A percentile compares a stretch with the other conserved stretches of the same genome.
Conservation (phyloP, 169 alveolate species). For the Ophryocystis elektroscirrha region DNA sequence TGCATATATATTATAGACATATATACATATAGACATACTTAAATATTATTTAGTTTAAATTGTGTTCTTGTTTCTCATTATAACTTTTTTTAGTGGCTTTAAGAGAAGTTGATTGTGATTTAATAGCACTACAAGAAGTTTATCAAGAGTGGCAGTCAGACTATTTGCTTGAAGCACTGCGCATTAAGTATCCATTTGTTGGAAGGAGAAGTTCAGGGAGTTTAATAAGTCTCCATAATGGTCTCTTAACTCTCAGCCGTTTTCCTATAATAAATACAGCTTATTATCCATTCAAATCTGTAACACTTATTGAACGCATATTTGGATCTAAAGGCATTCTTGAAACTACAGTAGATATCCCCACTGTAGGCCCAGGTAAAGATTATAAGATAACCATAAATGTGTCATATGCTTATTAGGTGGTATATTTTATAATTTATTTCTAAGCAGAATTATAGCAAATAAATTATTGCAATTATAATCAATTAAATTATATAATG, state of each 20-base stretch:
- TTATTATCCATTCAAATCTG: conserved; percentile 51
- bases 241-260: conserved; percentile 54
- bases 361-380: conserved; percentile 40
- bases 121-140: conserved; percentile 60
- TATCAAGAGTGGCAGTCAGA: conserved; percentile 48
- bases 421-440: background rate
- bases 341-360: conserved; percentile 52
- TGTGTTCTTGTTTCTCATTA: background rate
- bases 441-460: background rate
- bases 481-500: background rate
- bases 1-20: no score
- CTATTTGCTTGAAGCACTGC: conserved; percentile 36
- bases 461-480: background rate
- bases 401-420: background rate
- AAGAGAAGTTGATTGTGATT: conserved; percentile 48
- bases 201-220: conserved; percentile 28
- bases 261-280: conserved; percentile 49
- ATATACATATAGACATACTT: no score
- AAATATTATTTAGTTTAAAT: no score
- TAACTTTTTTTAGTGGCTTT: conserved; percentile 24
- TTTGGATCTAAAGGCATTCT: conserved; percentile 55
- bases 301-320: conserved; percentile 50
- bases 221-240: conserved; percentile 46
- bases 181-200: conserved; percentile 42
- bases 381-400: background rate